Base-by-base conservation (phyloP, 108 stramenopile genomes). In the Pseudonitzschia multiseries region DNA sequence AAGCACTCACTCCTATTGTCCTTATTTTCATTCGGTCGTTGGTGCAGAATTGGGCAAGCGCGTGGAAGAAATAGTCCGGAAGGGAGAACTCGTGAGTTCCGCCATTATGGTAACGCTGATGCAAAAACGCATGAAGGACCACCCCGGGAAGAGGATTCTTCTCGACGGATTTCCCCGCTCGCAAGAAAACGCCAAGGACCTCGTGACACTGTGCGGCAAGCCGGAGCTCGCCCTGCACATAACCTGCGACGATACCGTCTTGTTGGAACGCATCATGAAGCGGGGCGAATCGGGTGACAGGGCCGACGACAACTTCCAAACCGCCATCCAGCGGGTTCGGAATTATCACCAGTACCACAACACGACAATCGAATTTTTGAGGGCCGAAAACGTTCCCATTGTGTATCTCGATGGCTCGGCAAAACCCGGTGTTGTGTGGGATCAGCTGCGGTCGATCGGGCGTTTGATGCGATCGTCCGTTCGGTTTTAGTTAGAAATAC, bases 121-220 rank as follows among this genome's bases (percentile, higher is more conserved):
- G 78, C 78, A 86, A 61, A 85, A 88, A 51, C 86, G 84, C 41
- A 91, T 96, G 87, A 80, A 84, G 33, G 78, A 82, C 64, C 82
- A 87, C 79, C 91, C 86, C 0, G 82, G 87, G 18, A 89, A 87
- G 61, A 81, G 89, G 8, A 77, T 93, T 51, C 77, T 95, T 21
- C 67, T 95, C 33, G 94, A 95, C 57, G 94, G 94, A 40, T 95
- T 90, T 60, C 94, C 94, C 17, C 86, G 94, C 36, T 86, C 81
- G 0, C 76, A 82, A 14, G 84, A 89, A 68, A 84, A 90, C 75
- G 87, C 87, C 18, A 48, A 63, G 52, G 86, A 86, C 64, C 73
- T 90, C 20, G 86, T 89, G 24, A 72, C 80, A 17, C 60, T 87
- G 10, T 81, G 86, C 36, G 89, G 92, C 4, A 80, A 78, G 27